Evolutionary conservation across 768 basidiomycete species (phyloP).

Genomic region (Ramaria rubella): DNA sequence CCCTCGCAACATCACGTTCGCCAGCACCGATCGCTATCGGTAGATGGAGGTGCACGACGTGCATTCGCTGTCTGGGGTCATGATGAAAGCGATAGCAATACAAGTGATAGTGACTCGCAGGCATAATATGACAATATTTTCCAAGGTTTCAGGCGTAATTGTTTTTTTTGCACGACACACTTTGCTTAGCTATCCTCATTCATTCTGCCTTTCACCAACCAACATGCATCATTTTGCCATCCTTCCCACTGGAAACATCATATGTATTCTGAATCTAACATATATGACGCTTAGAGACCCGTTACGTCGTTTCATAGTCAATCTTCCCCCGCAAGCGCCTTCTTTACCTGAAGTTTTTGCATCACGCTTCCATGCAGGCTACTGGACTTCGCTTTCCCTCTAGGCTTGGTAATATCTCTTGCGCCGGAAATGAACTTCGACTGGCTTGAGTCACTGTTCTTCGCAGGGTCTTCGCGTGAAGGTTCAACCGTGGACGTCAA

Average conservation of each 20-base stretch:
- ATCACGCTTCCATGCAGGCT: constrained; percentile 66
- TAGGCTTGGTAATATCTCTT: constrained; percentile 9
- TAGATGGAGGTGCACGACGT: constrained; percentile 26
- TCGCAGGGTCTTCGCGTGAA: neutral
- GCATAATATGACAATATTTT: neutral
- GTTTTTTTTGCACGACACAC: too few species aligned
- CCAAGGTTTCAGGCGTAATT: too few species aligned
- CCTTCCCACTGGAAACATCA: neutral
- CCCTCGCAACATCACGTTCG: neutral
- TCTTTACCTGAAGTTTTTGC: constrained; percentile 68
- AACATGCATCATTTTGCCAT: neutral
- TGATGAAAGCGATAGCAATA: constrained; percentile 81
- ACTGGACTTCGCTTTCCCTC: constrained; percentile 41
- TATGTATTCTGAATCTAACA: neutral
- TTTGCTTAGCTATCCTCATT: too few species aligned
- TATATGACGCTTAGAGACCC: neutral
- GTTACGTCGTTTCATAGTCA: neutral
- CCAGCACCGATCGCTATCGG: constrained; percentile 18
- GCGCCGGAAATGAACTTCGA: constrained; percentile 12
- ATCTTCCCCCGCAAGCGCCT: constrained; percentile 31
- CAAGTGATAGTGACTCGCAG: constrained; percentile 58
- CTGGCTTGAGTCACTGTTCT: constrained; percentile 11
- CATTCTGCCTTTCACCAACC: too few species aligned
- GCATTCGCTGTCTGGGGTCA: constrained; percentile 86
- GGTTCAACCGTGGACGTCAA: constrained; percentile 28